Base-by-base conservation (phyloP, 2,329 filamentous ascomycete species). In the Mollisia scopiformis region DNA sequence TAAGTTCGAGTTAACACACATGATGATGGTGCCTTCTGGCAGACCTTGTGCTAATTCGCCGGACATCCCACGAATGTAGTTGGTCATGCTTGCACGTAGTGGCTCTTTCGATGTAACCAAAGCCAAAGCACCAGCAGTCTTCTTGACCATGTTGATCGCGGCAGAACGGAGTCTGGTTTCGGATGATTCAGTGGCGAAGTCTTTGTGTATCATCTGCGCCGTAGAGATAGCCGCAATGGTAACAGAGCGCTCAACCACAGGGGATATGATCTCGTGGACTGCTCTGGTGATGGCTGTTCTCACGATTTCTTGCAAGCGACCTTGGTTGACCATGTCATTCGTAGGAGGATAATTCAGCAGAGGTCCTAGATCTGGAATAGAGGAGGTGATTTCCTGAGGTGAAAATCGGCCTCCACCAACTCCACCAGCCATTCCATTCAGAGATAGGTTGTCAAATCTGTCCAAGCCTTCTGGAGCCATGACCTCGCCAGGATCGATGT, bases 71-170 rank as follows among this genome's bases (percentile, higher is more conserved):
- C 95, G 90, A 75, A 99, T 93, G 73, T 98, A 96, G 77, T 98
- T 99, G 57, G 91, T 96, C 76, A 99, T 96, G 77, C 96, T 98
- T 75, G 96, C 95, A 62, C 95, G 88, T 16, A 99, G 82, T 16
- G 95, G 95, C 75, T 99, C 95, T 76, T 98, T 99, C 73, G 93
- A 98, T 3, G 95, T 99, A n/a, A 99, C 95, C 31, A 97, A 84
- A 14, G 95, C 95, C 58, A 99, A 83, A 71, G 93, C 97, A 39
- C 95, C 95, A 25, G 95, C 94, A 27, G 97, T 91, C 54, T 93
- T 90, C 76, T 97, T 95, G 49, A 97, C 95, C 87, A 98, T 96
- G 65, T 89, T 96, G 67, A 96, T 88, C 3, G 95, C 94, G 31
- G 93, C 91, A 54, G 88, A 90, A 55, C 93, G 89, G 57, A 98